Conservation (phyloP, 208 protist genomes). For the Leishmania tarentolae region DNA sequence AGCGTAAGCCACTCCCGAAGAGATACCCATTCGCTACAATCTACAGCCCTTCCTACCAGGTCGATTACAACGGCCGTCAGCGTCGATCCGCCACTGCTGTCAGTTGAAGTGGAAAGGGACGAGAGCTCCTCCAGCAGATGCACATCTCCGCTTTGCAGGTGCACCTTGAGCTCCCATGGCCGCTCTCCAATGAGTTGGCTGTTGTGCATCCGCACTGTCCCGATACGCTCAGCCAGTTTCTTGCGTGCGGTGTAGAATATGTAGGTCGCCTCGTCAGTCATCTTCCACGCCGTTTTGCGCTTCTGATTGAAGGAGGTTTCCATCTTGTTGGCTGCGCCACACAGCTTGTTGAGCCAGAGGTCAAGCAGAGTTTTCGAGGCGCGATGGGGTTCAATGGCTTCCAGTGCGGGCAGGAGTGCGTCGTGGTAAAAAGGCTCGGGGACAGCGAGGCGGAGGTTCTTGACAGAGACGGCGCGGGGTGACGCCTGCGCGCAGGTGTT, state of each 20-base stretch:
- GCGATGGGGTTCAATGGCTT: conserved; percentile 37
- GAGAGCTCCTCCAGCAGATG: neutral
- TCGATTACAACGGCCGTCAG: conserved; percentile 20
- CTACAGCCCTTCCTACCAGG: neutral
- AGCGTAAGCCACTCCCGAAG: conserved; percentile 16
- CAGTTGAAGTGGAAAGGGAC: neutral
- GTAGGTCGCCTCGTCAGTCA: conserved; percentile 30
- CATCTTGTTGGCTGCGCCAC: conserved; percentile 32
- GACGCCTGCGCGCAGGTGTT: neutral
- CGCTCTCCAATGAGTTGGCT: neutral
- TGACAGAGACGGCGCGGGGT: conserved; percentile 13
- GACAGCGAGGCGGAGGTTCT: conserved; percentile 18
- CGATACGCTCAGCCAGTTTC: conserved; percentile 20
- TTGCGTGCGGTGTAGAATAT: conserved; percentile 26
- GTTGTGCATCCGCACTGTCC: neutral
- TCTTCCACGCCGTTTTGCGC: conserved; percentile 26
- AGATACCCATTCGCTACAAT: neutral
- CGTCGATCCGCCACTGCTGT: neutral
- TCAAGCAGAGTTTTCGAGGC: conserved; percentile 40
- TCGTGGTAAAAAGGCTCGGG: conserved; percentile 37
- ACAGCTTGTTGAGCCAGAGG: conserved; percentile 44
- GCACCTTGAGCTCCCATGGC: conserved; percentile 5
- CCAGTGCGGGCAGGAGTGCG: conserved; percentile 35
- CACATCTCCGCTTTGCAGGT: conserved; percentile 8
- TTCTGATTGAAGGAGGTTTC: conserved; percentile 29